A percentile compares a stretch with the other conserved stretches of the same genome.
phyloP scores from a whole-genome alignment of 1,139 yeast genomes.

The Yamadazyma conglobata region DNA sequence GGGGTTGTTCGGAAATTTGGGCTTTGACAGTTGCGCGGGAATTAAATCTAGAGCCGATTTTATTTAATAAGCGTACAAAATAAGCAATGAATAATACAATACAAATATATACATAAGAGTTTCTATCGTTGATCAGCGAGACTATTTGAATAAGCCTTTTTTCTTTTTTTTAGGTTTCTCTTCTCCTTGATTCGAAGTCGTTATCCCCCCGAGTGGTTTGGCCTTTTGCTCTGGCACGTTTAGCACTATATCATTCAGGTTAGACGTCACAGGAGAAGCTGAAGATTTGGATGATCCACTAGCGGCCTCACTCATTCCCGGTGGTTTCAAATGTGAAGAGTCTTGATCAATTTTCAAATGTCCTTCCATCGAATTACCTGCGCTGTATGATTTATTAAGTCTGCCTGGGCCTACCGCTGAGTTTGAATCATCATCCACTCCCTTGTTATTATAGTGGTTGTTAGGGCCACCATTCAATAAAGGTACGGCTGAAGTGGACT shows the following conservation, averaged over 20 bases:
- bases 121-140: too few relatives aligned
- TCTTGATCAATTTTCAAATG: constrained; percentile 7
- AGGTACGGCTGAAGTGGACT: constrained; percentile 15
- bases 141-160: constrained; percentile 35
- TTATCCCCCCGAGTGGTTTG: constrained; percentile 37
- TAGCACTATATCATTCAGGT: constrained; percentile 16
- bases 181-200: constrained; percentile 16
- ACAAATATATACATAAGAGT: too few relatives aligned
- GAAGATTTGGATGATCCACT: constrained; percentile 28
- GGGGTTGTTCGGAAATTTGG: constrained; percentile 2
- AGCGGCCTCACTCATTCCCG: constrained; percentile 23
- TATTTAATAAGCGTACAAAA: too few relatives aligned
- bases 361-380: constrained; percentile 11
- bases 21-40: too few relatives aligned
- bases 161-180: constrained; percentile 30
- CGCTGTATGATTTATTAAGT: constrained; percentile 12
- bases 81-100: too few relatives aligned
- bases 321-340: constrained; percentile 23
- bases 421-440: constrained; percentile 1
- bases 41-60: too few relatives aligned
- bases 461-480: constrained; percentile 4
- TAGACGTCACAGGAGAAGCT: constrained; percentile 25
- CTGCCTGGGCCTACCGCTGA: constrained; percentile 6
- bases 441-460: neutral
- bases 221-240: constrained; percentile 14